phyloP scores from a whole-genome alignment of 2,329 filamentous ascomycete genomes.

The Fusarium brachygibbosum region DNA sequence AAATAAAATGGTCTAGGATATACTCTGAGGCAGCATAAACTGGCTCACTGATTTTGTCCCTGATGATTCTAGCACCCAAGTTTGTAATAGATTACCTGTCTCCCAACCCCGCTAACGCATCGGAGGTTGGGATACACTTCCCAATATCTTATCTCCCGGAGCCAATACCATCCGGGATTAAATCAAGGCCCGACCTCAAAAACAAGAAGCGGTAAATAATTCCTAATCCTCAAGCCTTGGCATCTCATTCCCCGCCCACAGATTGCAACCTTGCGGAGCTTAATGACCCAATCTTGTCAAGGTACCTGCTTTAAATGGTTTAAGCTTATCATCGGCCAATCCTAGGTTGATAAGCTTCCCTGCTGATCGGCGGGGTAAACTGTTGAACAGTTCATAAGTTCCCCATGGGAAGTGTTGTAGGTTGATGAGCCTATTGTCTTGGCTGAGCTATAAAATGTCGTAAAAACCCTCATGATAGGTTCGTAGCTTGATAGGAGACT shows the following conservation, averaged over 20 bases:
- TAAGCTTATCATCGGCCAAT: conserved; percentile 32
- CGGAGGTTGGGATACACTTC: background rate
- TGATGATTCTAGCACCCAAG: no score
- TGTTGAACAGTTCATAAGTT: background rate
- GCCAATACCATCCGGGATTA: background rate
- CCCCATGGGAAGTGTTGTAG: background rate
- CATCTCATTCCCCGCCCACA: conserved; percentile 23
- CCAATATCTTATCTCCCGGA: background rate
- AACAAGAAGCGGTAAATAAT: conserved; percentile 8
- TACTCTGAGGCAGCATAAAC: no score
- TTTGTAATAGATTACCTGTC: no score
- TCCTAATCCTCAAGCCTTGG: conserved; percentile 27
- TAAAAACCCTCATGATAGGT: background rate
- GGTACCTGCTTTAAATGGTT: conserved; percentile 36
- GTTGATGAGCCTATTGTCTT: background rate
- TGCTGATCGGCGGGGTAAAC: conserved; percentile 25
- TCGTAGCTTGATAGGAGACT: background rate
- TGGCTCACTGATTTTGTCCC: no score
- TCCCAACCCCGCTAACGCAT: background rate
- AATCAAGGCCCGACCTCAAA: background rate
- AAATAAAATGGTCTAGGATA: no score
- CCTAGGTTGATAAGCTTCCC: conserved; percentile 24
- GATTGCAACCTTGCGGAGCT: conserved; percentile 16
- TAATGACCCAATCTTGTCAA: conserved; percentile 4
- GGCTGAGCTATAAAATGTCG: conserved; percentile 21